phyloP scores from a whole-genome alignment of 805 yeast genomes.

The Babjeviella inositovora region DNA sequence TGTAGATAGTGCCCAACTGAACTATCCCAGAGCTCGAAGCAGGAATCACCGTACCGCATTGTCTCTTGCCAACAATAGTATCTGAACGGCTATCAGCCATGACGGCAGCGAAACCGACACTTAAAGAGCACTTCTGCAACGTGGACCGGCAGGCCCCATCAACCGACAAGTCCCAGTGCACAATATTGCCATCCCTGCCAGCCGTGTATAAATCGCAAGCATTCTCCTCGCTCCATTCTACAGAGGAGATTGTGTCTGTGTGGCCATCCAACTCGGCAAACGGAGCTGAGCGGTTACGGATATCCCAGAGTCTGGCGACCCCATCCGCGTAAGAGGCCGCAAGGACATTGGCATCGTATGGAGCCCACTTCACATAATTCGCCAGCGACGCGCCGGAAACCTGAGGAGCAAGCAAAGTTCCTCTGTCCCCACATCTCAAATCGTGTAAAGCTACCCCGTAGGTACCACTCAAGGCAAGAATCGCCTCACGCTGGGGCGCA shows the following conservation, averaged over 20 bases:
- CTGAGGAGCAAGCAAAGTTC: constrained; percentile 26
- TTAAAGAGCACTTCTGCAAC: constrained; percentile 19
- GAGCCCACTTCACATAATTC: constrained; percentile 45
- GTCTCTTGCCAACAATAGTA: constrained; percentile 20
- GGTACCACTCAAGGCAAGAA: constrained; percentile 49
- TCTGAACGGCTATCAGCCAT: constrained; percentile 15
- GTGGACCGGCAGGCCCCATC: constrained; percentile 5
- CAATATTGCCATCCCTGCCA: constrained; percentile 49
- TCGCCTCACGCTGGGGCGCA: constrained; percentile 25
- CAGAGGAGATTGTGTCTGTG: constrained; percentile 29
- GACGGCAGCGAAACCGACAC: constrained; percentile 27
- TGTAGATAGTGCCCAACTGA: constrained; percentile 18
- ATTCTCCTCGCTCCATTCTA: constrained; percentile 35
- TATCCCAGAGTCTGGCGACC: constrained; percentile 59
- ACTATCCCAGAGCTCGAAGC: constrained; percentile 36
- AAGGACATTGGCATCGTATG: constrained; percentile 37
- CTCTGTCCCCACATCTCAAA: constrained; percentile 29
- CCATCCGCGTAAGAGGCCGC: constrained; percentile 50
- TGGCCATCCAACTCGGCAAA: constrained; percentile 41
- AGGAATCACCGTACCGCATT: constrained; percentile 49
- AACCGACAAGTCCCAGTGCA: constrained; percentile 43
- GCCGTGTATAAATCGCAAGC: constrained; percentile 37
- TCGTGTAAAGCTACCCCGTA: constrained; percentile 69
- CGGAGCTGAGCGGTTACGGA: constrained; percentile 38
- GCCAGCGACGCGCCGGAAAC: constrained; percentile 13